A percentile compares a stretch with the other conserved stretches of the same genome.
These are phyloP conservation scores for Phytophthora chlamydospora DNA, from an alignment of 352 stramenopile genomes.

Conservation along the genomic window DNA sequence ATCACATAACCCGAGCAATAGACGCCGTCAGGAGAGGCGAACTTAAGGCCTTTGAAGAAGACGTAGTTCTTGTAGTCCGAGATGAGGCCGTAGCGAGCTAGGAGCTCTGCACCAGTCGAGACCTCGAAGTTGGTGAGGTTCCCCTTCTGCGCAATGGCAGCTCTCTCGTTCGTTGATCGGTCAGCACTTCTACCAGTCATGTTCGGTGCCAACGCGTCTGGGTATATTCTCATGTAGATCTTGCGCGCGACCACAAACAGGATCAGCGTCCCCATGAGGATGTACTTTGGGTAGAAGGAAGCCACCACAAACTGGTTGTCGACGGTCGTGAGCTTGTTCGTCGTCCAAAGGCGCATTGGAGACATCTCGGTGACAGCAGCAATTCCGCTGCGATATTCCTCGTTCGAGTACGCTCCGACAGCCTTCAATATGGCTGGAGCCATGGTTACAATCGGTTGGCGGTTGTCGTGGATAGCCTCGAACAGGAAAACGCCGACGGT, in stretches of 20 bases:
- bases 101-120: conserved; percentile 39
- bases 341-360: conserved; percentile 38
- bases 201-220: conserved; percentile 30
- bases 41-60: conserved; percentile 55
- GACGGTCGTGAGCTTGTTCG: conserved; percentile 29
- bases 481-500: conserved; percentile 33
- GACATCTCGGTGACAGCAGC: conserved; percentile 38
- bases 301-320: conserved; percentile 30
- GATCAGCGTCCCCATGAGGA: conserved; percentile 30
- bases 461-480: conserved; percentile 35
- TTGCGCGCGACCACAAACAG: conserved; percentile 33
- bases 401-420: conserved; percentile 20
- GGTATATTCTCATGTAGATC: conserved; percentile 33
- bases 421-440: conserved; percentile 16
- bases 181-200: conserved; percentile 31
- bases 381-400: conserved; percentile 38
- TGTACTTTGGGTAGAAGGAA: conserved; percentile 38
- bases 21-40: conserved; percentile 47
- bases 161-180: conserved; percentile 33
- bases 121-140: conserved; percentile 48
- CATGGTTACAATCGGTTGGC: conserved; percentile 32
- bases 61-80: conserved; percentile 54
- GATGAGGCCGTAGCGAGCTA: conserved; percentile 44
- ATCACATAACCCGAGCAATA: conserved; percentile 55
- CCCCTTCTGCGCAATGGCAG: conserved; percentile 31